A percentile compares a stretch with the other conserved stretches of the same genome.
Evolutionary conservation across 331 rosid species (phyloP).

Genomic region (Quercus lobata): DNA sequence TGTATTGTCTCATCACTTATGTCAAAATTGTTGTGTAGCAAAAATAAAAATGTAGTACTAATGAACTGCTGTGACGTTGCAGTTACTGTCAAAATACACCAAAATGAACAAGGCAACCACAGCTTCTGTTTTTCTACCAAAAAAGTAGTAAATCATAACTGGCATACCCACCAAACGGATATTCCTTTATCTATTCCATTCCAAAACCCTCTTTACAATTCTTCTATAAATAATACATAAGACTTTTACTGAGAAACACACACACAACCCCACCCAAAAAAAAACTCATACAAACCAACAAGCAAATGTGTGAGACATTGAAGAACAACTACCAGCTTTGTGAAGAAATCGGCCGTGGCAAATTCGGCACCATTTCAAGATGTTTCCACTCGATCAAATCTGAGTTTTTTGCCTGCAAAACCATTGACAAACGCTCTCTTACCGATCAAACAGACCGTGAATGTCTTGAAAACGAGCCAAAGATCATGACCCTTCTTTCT

Average conservation of each 20-base stretch:
- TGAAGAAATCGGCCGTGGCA: conserved; percentile 76
- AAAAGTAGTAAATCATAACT: not conserved
- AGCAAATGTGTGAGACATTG: conserved; percentile 44
- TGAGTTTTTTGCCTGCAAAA: conserved; percentile 54
- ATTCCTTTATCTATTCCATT: conserved; percentile 23
- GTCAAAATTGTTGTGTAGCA: too few relatives aligned
- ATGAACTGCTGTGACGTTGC: not conserved
- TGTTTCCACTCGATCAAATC: conserved; percentile 33
- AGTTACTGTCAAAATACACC: too few relatives aligned
- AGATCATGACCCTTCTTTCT: conserved; percentile 56
- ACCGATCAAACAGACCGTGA: conserved; percentile 53
- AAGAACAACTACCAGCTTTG: conserved; percentile 44
- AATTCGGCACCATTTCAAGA: conserved; percentile 63
- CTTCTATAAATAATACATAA: conserved; percentile 13
- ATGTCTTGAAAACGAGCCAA: conserved; percentile 68
- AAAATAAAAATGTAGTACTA: not conserved
- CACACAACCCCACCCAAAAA: not conserved
- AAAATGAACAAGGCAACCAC: too few relatives aligned
- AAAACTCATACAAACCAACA: not conserved
- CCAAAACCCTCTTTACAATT: too few relatives aligned
- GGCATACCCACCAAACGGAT: conserved; percentile 32
- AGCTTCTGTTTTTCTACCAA: too few relatives aligned
- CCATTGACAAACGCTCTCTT: conserved; percentile 52
- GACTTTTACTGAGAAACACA: not conserved
- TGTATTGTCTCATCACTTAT: too few relatives aligned